phyloP scores from a whole-genome alignment of 495 filamentous ascomycete genomes.

The Xylaria scruposa region DNA sequence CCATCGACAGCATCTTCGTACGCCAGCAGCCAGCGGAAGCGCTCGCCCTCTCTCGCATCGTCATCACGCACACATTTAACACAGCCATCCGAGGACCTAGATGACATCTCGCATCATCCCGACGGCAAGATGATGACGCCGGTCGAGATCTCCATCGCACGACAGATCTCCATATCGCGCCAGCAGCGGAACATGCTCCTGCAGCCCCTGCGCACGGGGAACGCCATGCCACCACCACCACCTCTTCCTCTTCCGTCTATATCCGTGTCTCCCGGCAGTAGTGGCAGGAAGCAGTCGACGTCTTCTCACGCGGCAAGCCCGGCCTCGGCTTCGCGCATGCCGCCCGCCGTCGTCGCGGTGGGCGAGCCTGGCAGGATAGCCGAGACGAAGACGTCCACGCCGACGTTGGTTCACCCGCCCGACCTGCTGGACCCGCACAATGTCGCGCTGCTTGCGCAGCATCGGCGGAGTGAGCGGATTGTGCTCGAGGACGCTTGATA shows the following conservation, averaged over 20 bases:
- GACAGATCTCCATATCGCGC: constrained; percentile 64
- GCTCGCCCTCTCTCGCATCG: constrained; percentile 39
- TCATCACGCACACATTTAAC: constrained; percentile 41
- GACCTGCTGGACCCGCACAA: constrained; percentile 26
- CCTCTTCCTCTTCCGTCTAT: neutral
- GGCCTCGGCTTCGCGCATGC: constrained; percentile 17
- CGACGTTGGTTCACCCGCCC: constrained; percentile 41
- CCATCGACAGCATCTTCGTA: constrained; percentile 36
- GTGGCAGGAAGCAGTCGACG: constrained; percentile 5
- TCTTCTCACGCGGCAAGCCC: constrained; percentile 16
- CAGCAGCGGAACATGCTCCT: constrained; percentile 58
- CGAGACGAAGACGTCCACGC: constrained; percentile 48
- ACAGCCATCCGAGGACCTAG: constrained; percentile 40
- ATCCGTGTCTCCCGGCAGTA: constrained; percentile 9
- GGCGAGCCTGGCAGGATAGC: constrained; percentile 40
- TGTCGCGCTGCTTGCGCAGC: constrained; percentile 27
- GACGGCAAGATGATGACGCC: constrained; percentile 40
- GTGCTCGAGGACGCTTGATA: constrained; percentile 48
- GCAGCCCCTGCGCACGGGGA: constrained; percentile 38
- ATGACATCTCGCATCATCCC: constrained; percentile 44
- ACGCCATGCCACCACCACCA: constrained; percentile 1
- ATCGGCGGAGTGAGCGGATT: constrained; percentile 57
- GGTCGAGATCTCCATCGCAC: constrained; percentile 64
- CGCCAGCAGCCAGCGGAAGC: constrained; percentile 39
- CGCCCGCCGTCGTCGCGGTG: constrained; percentile 32